phyloP scores from a whole-genome alignment of 306 rosid genomes.

The barrel medic (Medicago truncatula) region MtrunA17r5.0-ANR NC_053047.1:13796501-13797000 shows the following conservation, averaged over 20 bases:
- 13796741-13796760: not conserved
- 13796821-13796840: not conserved
- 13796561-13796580: constrained; percentile 81
- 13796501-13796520: constrained; percentile 87
- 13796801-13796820: not conserved
- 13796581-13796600: constrained; percentile 87
- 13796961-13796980: constrained; percentile 16
- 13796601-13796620: constrained; percentile 75
- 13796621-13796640: constrained; percentile 49
- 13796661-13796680: constrained; percentile 89
- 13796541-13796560: constrained; percentile 83
- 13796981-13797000: not conserved
- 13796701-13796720: constrained; percentile 54
- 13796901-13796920: not conserved
- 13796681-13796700: constrained; percentile 87
- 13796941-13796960: not conserved
- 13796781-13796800: not conserved
- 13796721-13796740: not conserved
- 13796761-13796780: constrained; percentile 4
- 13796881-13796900: not conserved
- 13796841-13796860: constrained; percentile 2
- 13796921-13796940: constrained; percentile 7
- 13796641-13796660: constrained; percentile 81
- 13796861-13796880: constrained; percentile 1
- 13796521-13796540: constrained; percentile 88